Evolutionary conservation across 805 yeast genomes (phyloP).

Genomic region (Kodamaea fukazawae): DNA sequence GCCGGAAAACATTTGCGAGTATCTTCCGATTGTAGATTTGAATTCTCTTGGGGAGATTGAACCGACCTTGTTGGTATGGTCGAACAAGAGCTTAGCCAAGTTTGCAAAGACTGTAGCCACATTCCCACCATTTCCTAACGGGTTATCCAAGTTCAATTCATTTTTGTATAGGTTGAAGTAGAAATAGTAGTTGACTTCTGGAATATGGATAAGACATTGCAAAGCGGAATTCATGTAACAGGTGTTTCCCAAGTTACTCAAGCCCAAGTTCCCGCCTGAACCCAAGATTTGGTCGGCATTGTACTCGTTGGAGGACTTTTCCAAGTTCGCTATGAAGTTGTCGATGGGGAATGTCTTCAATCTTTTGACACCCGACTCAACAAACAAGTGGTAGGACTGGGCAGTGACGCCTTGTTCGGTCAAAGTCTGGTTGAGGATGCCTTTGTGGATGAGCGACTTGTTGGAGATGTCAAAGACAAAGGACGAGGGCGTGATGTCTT

Average conservation of each 20-base stretch:
- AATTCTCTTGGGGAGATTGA: constrained; percentile 66
- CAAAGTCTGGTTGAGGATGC: constrained; percentile 22
- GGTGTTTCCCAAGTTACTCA: constrained; percentile 76
- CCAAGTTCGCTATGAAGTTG: background rate
- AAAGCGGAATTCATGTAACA: constrained; percentile 95
- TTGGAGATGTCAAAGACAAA: constrained; percentile 29
- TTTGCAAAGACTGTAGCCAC: constrained; percentile 75
- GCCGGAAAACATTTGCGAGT: constrained; percentile 74
- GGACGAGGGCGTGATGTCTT: constrained; percentile 20
- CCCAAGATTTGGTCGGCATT: constrained; percentile 2
- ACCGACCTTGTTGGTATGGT: constrained; percentile 17
- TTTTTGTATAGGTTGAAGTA: constrained; percentile 52
- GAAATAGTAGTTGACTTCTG: constrained; percentile 78
- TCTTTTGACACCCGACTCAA: constrained; percentile 23
- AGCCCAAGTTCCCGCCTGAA: constrained; percentile 53
- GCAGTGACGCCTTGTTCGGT: constrained; percentile 29
- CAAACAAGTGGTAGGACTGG: constrained; percentile 26
- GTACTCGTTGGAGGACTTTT: too few relatives aligned
- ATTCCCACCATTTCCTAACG: constrained; percentile 81
- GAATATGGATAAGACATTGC: constrained; percentile 84
- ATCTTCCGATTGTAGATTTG: constrained; percentile 74
- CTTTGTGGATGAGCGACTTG: constrained; percentile 28
- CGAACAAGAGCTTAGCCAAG: constrained; percentile 61
- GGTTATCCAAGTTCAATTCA: constrained; percentile 75
- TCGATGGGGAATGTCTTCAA: constrained; percentile 8